phyloP scores from a whole-genome alignment of 108 stramenopile species.

The Conticribra guillardii region DNA sequence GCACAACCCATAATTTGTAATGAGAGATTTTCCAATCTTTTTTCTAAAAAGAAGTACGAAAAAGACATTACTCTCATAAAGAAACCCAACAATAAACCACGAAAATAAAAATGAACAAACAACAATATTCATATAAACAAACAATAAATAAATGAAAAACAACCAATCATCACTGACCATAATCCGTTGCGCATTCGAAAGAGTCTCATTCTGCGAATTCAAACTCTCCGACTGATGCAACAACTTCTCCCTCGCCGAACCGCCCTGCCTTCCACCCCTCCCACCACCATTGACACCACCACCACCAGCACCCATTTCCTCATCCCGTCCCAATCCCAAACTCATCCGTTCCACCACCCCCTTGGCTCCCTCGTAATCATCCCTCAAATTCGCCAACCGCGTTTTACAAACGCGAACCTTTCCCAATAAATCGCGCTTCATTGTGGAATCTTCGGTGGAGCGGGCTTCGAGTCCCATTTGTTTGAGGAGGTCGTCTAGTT shows the following conservation, averaged over 20 bases:
- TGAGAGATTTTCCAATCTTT: no score
- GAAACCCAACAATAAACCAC: no score
- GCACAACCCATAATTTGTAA: no score
- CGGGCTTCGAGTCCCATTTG: slow-evolving; percentile 96
- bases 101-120: neutral
- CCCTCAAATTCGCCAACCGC: slow-evolving; percentile 44
- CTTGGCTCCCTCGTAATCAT: slow-evolving; percentile 62
- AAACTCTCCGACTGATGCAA: slow-evolving; percentile 76
- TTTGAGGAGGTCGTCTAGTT: slow-evolving; percentile 93
- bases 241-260: slow-evolving; percentile 48
- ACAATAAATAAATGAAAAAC: neutral
- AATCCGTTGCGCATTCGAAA: slow-evolving; percentile 87
- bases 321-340: slow-evolving; percentile 27
- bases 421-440: slow-evolving; percentile 76
- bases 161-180: slow-evolving; percentile 25
- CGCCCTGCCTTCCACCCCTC: slow-evolving; percentile 21
- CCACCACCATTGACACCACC: slow-evolving; percentile 23
- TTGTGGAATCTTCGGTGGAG: slow-evolving; percentile 62
- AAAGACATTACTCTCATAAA: no score
- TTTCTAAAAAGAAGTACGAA: no score
- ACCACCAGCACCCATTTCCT: neutral
- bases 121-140: neutral
- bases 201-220: slow-evolving; percentile 78
- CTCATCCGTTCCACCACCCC: slow-evolving; percentile 28
- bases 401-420: slow-evolving; percentile 63